These are phyloP conservation scores for Borovskyia barvae DNA, from an alignment of 208 protist genomes.

Conservation along the genomic window DNA sequence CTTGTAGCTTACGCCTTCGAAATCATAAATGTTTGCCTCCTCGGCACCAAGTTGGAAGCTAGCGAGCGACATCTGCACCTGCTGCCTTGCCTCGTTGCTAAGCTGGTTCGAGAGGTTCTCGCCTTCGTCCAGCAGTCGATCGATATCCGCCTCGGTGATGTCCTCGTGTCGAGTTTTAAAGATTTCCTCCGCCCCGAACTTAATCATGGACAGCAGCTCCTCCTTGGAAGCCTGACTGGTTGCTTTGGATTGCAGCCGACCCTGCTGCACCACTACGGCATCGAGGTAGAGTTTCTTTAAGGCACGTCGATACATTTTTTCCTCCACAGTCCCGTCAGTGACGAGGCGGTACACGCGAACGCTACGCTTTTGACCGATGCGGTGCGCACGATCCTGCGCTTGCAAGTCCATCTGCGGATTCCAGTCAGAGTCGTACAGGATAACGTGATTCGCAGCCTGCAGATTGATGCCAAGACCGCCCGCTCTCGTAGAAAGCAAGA, in stretches of 20 bases:
- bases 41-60: conserved; percentile 93
- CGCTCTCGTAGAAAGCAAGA: conserved; percentile 97
- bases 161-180: conserved; percentile 92
- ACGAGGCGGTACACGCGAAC: conserved; percentile 97
- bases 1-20: conserved; percentile 94
- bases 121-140: conserved; percentile 92
- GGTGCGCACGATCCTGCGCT: conserved; percentile 97
- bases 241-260: conserved; percentile 68
- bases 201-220: conserved; percentile 97
- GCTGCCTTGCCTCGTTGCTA: conserved; percentile 74
- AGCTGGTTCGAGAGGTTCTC: conserved; percentile 87
- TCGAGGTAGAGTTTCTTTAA: conserved; percentile 98
- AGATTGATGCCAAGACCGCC: conserved; percentile 99
- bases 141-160: conserved; percentile 98
- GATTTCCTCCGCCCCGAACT: conserved; percentile 97
- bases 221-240: conserved; percentile 81
- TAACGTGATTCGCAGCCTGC: conserved; percentile 97
- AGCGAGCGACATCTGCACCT: conserved; percentile 87
- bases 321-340: conserved; percentile 97
- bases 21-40: conserved; percentile 94
- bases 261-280: conserved; percentile 98
- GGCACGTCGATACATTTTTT: conserved; percentile 97
- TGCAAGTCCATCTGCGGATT: conserved; percentile 99
- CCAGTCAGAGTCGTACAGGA: conserved; percentile 99
- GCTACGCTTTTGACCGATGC: conserved; percentile 97